Conservation (phyloP, 176 grass and related monocot genomes). For the Saccharum spontaneum region DNA sequence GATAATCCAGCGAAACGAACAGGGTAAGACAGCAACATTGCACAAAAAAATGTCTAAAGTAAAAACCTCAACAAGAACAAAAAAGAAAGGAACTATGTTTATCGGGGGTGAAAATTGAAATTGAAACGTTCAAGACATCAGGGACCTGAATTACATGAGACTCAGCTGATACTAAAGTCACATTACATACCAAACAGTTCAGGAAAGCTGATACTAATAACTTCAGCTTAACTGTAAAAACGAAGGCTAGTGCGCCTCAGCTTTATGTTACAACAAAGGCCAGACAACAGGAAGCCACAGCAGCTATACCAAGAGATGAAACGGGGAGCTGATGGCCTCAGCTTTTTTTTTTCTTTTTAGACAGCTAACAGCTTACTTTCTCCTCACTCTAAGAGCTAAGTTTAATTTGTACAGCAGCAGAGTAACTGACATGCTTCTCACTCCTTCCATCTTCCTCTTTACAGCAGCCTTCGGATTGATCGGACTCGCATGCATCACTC, state of each 20-base stretch:
- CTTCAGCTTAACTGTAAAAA: constrained; percentile 48
- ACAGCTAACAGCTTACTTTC: constrained; percentile 50
- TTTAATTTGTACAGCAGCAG: constrained; percentile 64
- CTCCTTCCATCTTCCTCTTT: constrained; percentile 46
- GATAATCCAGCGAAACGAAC: too few relatives aligned
- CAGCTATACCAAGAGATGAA: constrained; percentile 35
- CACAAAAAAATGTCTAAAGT: not conserved
- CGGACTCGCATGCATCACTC: constrained; percentile 37
- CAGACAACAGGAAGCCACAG: not conserved
- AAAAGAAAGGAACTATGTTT: not conserved
- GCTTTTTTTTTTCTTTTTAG: constrained; percentile 9
- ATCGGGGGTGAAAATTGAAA: not conserved
- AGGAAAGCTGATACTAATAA: constrained; percentile 64
- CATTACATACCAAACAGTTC: constrained; percentile 21
- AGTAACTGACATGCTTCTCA: constrained; percentile 42
- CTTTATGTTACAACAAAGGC: constrained; percentile 52
- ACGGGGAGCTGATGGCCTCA: constrained; percentile 7
- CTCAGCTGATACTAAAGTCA: not conserved
- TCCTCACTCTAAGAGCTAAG: constrained; percentile 47
- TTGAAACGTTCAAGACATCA: not conserved
- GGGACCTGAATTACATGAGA: not conserved
- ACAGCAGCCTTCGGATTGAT: constrained; percentile 46
- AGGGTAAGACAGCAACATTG: too few relatives aligned
- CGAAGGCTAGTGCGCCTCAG: constrained; percentile 32
- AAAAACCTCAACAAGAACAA: not conserved